phyloP scores from a whole-genome alignment of 805 yeast species.

The Danielia oregonensis region DNA sequence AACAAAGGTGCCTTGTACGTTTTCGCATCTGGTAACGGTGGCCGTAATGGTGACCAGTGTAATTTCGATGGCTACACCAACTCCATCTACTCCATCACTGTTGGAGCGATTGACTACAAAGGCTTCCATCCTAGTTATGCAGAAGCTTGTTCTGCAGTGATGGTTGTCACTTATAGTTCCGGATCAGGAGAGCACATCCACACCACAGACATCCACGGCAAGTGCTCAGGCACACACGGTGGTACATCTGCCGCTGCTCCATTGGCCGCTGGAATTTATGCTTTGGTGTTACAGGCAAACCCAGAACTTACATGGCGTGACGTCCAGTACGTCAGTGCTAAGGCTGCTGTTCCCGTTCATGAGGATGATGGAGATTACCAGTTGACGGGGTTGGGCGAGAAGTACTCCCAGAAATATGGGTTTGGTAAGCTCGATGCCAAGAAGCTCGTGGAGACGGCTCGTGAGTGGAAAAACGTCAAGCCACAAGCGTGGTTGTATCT shows the following conservation, averaged over 20 bases:
- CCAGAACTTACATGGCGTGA: slow-evolving; percentile 95
- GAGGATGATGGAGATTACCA: slow-evolving; percentile 74
- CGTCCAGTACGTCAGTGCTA: slow-evolving; percentile 76
- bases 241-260: slow-evolving; percentile 99
- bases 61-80: slow-evolving; percentile 97
- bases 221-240: slow-evolving; percentile 77
- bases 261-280: slow-evolving; percentile 91
- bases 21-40: slow-evolving; percentile 97
- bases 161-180: slow-evolving; percentile 90
- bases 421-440: slow-evolving; percentile 90
- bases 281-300: slow-evolving; percentile 76
- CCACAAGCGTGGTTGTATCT: slow-evolving; percentile 83
- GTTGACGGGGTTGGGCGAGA: slow-evolving; percentile 57
- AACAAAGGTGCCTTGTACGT: slow-evolving; percentile 86
- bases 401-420: slow-evolving; percentile 84
- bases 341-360: slow-evolving; percentile 66
- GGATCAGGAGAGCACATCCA: slow-evolving; percentile 88
- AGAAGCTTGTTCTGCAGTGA: slow-evolving; percentile 90
- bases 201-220: slow-evolving; percentile 71
- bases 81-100: slow-evolving; percentile 90
- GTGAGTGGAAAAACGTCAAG: slow-evolving; percentile 76
- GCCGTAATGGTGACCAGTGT: slow-evolving; percentile 77
- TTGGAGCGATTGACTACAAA: slow-evolving; percentile 85
- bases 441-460: slow-evolving; percentile 66
- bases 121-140: slow-evolving; percentile 88